Base-by-base conservation (phyloP, 164 flowering plant species). In the Sedum album region DNA sequence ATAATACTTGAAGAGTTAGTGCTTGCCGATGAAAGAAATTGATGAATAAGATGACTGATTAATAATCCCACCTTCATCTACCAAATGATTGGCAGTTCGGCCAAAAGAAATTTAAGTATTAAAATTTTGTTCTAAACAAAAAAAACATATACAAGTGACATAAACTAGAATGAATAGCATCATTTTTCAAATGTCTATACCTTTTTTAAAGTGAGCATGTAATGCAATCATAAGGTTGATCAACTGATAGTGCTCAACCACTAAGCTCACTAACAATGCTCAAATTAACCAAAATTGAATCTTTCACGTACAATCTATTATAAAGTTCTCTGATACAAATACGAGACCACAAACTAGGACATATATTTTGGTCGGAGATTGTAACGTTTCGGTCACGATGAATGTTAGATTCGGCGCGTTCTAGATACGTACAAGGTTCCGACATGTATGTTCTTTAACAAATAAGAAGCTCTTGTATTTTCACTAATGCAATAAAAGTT, bases 11-110 rank as follows among this genome's bases (percentile, higher is more conserved):
- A 13, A 9, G 26, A n/a, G n/a, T n/a, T n/a, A n/a, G n/a, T n/a
- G n/a, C n/a, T 49, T 49, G 11, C n/a, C n/a, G 57, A 49, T 49
- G 13, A 49, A 49, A 25, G 6, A 5, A 49, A 49, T 5, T n/a
- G 10, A 49, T 5, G 23, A 44, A 44, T 11, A 44, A 14, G 18
- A 17, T 44, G 17, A 25, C 57, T 25, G 57, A 25, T 49, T 49
- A 49, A 49, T 49, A 6, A 49, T 21, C 57, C 57, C 57, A 49
- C 57, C 57, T 49, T 49, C 57, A 49, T 49, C 55, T 49, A 49
- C 57, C 57, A 49, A 49, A 49, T n/a, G 57, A 49, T 49, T 49
- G 57, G 11, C 25, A 49, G 57, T 49, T 49, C 57, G 26, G 57
- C 57, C 23, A 49, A 49, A 49, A 49, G 57, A 5, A 14, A n/a